phyloP scores from a whole-genome alignment of 164 flowering plant species.

The Sedum album region DNA sequence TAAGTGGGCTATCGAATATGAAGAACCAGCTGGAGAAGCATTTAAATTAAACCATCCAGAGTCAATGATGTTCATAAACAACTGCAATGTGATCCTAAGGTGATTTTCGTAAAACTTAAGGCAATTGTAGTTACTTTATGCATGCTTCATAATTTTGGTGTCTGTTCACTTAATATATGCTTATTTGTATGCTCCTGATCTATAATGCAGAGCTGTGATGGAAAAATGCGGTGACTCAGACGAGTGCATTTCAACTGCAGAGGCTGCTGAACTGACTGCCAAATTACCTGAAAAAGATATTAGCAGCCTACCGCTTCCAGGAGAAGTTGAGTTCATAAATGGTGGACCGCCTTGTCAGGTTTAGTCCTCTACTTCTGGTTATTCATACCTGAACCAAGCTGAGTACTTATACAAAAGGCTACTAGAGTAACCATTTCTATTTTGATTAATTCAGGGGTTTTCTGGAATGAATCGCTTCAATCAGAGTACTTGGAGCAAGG shows the following conservation, averaged over 20 bases:
- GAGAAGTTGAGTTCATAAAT: conserved; percentile 90
- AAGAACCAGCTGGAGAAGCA: conserved; percentile 89
- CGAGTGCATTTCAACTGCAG: conserved; percentile 72
- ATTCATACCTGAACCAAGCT: background rate
- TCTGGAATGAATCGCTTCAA: conserved; percentile 97
- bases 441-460: conserved; percentile 54
- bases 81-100: conserved; percentile 93
- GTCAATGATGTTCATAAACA: conserved; percentile 49
- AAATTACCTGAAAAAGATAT: conserved; percentile 44
- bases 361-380: background rate
- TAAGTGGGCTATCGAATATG: conserved; percentile 98
- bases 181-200: conserved; percentile 1
- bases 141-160: background rate
- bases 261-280: conserved; percentile 62
- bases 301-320: conserved; percentile 67
- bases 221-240: conserved; percentile 66
- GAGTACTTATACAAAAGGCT: background rate
- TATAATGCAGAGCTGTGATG: conserved; percentile 62
- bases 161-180: background rate
- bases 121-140: background rate
- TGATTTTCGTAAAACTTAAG: conserved; percentile 12
- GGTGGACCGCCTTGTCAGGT: conserved; percentile 79
- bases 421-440: background rate
- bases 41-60: conserved; percentile 79
- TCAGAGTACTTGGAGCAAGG: conserved; percentile 91